phyloP scores from a whole-genome alignment of 306 rosid genomes.

The Styphnolobium japonicum region DNA sequence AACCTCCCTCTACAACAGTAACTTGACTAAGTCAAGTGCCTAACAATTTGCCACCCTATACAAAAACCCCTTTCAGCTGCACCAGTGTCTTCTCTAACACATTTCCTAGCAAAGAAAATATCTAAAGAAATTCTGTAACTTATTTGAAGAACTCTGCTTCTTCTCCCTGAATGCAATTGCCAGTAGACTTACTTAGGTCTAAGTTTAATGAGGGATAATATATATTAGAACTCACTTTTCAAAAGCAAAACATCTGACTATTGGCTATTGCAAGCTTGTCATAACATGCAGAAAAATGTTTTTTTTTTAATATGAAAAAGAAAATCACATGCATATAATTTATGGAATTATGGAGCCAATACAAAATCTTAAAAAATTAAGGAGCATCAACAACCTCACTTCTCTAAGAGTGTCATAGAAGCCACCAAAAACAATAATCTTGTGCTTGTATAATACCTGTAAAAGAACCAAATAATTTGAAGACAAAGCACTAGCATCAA shows the following conservation, averaged over 20 bases:
- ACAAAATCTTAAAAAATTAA: conserved; percentile 20
- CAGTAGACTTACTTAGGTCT: neutral
- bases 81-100: too few relatives aligned
- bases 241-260: neutral
- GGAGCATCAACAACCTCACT: conserved; percentile 80
- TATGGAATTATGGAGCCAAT: neutral
- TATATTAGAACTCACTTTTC: conserved; percentile 10
- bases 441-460: conserved; percentile 97
- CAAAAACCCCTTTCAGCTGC: too few relatives aligned
- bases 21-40: too few relatives aligned
- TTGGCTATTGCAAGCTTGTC: neutral
- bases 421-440: conserved; percentile 94
- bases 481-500: conserved; percentile 4
- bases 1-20: too few relatives aligned
- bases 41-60: too few relatives aligned
- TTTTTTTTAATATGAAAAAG: neutral
- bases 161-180: neutral
- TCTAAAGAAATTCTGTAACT: neutral
- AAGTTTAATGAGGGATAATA: neutral
- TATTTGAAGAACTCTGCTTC: neutral
- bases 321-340: neutral
- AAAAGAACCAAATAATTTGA: conserved; percentile 29
- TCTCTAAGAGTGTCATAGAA: conserved; percentile 97
- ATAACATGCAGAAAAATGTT: neutral
- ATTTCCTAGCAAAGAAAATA: conserved; percentile 12